A percentile compares a stretch with the other conserved stretches of the same genome.
These are phyloP conservation scores for Trichosporon faecale DNA, from an alignment of 1,284 basidiomycete genomes.

Conservation along the genomic window DNA sequence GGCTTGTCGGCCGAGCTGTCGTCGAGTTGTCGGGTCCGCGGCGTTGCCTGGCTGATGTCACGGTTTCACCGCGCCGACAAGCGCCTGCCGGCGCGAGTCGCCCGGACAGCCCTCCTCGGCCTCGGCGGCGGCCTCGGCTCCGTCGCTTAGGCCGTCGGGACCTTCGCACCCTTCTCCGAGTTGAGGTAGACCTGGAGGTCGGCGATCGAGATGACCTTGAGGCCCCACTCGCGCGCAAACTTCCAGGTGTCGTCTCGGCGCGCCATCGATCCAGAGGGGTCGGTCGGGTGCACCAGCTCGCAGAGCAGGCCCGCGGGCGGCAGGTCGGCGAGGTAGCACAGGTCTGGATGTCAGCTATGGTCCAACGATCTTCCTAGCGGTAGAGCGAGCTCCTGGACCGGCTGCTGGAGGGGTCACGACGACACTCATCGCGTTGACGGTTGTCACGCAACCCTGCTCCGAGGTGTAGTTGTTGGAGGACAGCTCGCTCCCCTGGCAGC, in stretches of 20 bases:
- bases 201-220: conserved; percentile 93
- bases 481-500: neutral
- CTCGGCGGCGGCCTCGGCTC: neutral
- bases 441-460: too few relatives aligned
- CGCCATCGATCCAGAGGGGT: conserved; percentile 85
- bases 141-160: conserved; percentile 14
- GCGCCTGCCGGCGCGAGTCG: too few relatives aligned
- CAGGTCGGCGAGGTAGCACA: conserved; percentile 75
- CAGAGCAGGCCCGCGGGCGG: conserved; percentile 83
- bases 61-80: too few relatives aligned
- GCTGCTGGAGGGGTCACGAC: too few relatives aligned
- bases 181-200: conserved; percentile 54
- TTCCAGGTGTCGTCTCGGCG: conserved; percentile 86
- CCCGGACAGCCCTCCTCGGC: too few relatives aligned
- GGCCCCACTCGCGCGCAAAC: conserved; percentile 86
- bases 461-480: too few relatives aligned
- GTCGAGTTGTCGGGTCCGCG: too few relatives aligned
- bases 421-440: too few relatives aligned
- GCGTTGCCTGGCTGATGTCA: too few relatives aligned
- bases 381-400: neutral
- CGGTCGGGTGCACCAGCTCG: conserved; percentile 90
- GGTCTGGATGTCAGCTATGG: conserved; percentile 56
- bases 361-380: too few relatives aligned
- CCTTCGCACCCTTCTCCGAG: conserved; percentile 15
- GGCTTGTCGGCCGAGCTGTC: too few relatives aligned